Evolutionary conservation across 176 grass and related monocot genomes (phyloP), one percentile per base, ranked within the genome.

Genomic region (Calamus simplicifolius): DNA sequence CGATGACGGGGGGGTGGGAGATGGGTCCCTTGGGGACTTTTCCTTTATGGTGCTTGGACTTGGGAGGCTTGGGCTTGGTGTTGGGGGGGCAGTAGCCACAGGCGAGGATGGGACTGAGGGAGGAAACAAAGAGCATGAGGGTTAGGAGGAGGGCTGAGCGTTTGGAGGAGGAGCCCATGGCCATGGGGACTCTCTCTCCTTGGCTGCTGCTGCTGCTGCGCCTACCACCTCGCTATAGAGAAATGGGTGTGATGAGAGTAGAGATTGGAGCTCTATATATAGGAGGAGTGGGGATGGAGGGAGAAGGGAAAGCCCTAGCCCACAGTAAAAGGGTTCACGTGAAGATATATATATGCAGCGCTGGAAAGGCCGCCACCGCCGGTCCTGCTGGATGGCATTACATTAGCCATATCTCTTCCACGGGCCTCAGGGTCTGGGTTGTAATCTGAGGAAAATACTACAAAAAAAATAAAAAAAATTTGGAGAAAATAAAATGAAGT

Each of bases 121-220:
- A 66, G 29, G 86, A 65, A 71, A 90, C 52, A 31, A 90, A 73
- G 50, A 96, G 80, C 64, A 96, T 30, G 3, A 90, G 30, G 35
- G 83, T 82, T 21, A 96, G 53, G 25, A 96, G 64, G 68, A 90
- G 56, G 10, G 75, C 64, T 3, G 13, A 30, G 75, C 67, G 52
- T 50, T 75, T 76, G 50, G 69, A 82, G 69, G 69, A 82, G 69
- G 73, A 67, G 62, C 64, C 86, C 91, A 95, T 95, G 71, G 85
- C 57, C 48, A 48, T 21, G 56, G 38, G 1, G 10, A 43, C 35
- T 12, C 38, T 49, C 18, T 50, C 18, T 10, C 2, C 19, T 53
- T 30, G 25, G 16, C 17, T 7, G 7, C 35, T 43, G 35, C 8
- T 43, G 35, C 30, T 35, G 28, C 28, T 35, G 31, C 31, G n/a